These are phyloP conservation scores for Ilex asprella DNA, from an alignment of 257 asterid genomes.

Conservation along the genomic window DNA sequence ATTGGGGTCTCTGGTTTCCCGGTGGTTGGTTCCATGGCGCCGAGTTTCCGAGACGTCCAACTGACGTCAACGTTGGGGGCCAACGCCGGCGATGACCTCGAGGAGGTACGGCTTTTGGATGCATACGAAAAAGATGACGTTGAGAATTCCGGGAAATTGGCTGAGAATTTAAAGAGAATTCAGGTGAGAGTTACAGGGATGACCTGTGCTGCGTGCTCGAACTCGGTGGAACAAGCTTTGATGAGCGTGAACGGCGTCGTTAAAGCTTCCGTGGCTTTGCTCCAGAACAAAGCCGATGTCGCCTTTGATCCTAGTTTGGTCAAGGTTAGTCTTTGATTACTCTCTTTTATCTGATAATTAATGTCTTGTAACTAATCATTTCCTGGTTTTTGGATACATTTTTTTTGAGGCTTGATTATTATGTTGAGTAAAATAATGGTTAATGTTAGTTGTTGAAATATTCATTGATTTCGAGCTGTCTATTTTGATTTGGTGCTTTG, in stretches of 20 bases:
- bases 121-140: constrained; percentile 37
- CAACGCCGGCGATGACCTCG: constrained; percentile 26
- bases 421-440: too few species aligned
- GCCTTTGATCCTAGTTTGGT: constrained; percentile 57
- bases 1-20: constrained; percentile 6
- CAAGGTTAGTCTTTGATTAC: constrained; percentile 40
- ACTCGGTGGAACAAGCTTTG: constrained; percentile 87
- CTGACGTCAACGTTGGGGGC: constrained; percentile 31
- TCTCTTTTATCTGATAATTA: not conserved
- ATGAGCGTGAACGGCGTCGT: constrained; percentile 63
- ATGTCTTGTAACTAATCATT: not conserved
- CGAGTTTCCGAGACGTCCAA: constrained; percentile 56
- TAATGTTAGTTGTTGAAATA: not conserved
- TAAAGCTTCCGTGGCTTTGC: constrained; percentile 85
- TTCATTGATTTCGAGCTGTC: not conserved
- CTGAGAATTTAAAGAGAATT: constrained; percentile 46
- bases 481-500: not conserved
- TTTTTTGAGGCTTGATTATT: not conserved
- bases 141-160: constrained; percentile 12
- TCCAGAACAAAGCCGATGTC: constrained; percentile 87
- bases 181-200: constrained; percentile 85
- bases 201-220: constrained; percentile 98
- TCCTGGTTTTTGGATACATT: too few species aligned
- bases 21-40: constrained; percentile 44
- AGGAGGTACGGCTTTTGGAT: constrained; percentile 63